Base-by-base conservation (phyloP, 2,329 filamentous ascomycete species). In the Myriosclerotinia scirpicola region DNA sequence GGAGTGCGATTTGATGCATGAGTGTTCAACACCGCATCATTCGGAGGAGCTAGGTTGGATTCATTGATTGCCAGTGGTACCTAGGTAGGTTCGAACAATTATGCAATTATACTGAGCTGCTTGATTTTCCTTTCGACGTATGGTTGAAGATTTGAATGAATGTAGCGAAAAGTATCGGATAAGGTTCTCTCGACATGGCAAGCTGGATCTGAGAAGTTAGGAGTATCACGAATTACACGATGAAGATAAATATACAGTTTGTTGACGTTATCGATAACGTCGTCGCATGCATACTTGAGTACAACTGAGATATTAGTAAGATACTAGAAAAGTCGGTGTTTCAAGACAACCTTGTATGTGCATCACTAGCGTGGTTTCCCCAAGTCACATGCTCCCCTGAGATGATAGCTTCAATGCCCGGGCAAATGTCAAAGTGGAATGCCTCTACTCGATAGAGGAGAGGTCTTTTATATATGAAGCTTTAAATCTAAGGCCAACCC, bases 241-340 rank as follows among this genome's bases (percentile, higher is more conserved):
- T 60, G 20, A 34, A 34, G 6, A 12, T 44, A 58, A 20, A 11
- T 38, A 48, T 8, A 17, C 5, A 38, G 20, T 36, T 15, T 26
- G 34, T 20, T 40, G 46, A 38, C 26, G 14, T 40, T 40, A 38
- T 26, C 48, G 46, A 50, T 38, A 17, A 53, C 15, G 34, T 52
- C 5, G 30, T 52, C 22, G 46, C 46, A 40, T 40, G 3, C 26
- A 26, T 26, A 26, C 26, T 26, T 3, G 26, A 26, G 26, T 34
- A 40, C 5, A 62, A 5, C 6, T n/a, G 26, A 15, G 26, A 34
- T 59, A n/a, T n/a, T n/a, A 55, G 5, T 52, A 15, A 30, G 59
- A 38, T 62, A 26, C 38, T 34, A 36, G 42, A 56, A 64, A 55
- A 56, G 36, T 46, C 20, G 22, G 30, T 56, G 26, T 64, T 46